These are phyloP conservation scores for Gillenia trifoliata DNA, from an alignment of 306 rosid species.

Conservation along the genomic window DNA sequence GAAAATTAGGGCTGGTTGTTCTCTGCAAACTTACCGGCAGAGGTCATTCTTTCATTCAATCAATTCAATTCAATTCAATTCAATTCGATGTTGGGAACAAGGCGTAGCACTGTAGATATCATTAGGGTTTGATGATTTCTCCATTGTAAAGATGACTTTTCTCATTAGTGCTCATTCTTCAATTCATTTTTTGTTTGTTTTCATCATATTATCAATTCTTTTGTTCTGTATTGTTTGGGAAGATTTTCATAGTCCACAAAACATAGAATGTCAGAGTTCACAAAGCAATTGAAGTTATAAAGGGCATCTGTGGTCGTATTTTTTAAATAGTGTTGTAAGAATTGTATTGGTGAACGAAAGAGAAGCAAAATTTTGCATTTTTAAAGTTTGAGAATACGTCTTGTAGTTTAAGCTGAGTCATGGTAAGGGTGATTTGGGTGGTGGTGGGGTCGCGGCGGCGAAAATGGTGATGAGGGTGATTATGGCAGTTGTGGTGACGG, in stretches of 20 bases:
- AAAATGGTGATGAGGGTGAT: too few species aligned
- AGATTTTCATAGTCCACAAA: neutral
- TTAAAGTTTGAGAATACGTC: too few species aligned
- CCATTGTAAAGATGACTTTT: conserved; percentile 9
- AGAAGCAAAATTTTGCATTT: too few species aligned
- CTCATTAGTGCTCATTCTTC: neutral
- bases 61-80: neutral
- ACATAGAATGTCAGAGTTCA: too few species aligned
- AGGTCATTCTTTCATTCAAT: conserved; percentile 43
- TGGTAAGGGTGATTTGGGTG: too few species aligned
- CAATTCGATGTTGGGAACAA: conserved; percentile 23
- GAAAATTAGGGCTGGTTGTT: conserved; percentile 17
- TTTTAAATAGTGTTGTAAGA: too few species aligned
- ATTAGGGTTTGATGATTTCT: conserved; percentile 17
- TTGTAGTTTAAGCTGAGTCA: too few species aligned
- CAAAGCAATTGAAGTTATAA: neutral
- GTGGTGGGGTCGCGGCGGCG: too few species aligned
- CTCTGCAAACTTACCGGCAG: conserved; percentile 23
- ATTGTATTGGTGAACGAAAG: too few species aligned
- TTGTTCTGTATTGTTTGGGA: neutral
- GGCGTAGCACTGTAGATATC: conserved; percentile 32
- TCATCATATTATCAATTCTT: too few species aligned
- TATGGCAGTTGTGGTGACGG: too few species aligned
- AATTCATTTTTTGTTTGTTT: neutral
- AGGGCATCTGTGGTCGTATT: too few species aligned